Base-by-base conservation (phyloP, 2,329 filamentous ascomycete genomes). In the Nakataea oryzae region DNA sequence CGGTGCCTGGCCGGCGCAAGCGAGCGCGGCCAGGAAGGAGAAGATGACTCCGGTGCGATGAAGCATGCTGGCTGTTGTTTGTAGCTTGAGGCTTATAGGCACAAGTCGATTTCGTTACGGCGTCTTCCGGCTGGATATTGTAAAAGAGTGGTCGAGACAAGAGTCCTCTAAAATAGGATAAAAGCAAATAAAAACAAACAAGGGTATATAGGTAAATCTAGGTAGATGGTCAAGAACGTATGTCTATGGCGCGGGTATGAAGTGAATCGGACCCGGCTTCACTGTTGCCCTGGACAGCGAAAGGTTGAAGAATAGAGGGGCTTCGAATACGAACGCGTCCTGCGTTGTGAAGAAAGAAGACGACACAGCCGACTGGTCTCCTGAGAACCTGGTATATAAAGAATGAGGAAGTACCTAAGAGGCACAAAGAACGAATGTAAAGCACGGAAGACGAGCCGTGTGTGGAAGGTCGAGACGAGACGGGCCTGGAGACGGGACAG, bases 1-100 rank as follows among this genome's bases (percentile, higher is more conserved):
- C 13, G 73, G 68, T 12, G 66, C 63, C 66, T 73, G 73, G n/a
- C 29, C 30, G 59, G 75, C 76, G n/a, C 65, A 66, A 54, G 66
- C 69, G 21, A 73, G 56, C 26, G 71, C 63, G 11, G 65, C 64
- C 50, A 73, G 62, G 34, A 69, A 57, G 21, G 61, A 57, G 14
- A 60, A 47, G n/a, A 54, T n/a, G 47, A 47, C 21, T 27, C 34
- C 29, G 28, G 59, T 60, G 26, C 55, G 59, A 12, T 24, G 29
- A 13, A 55, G 47, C 41, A 60, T 60, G 26, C 13, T 60, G 26
- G 58, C 7, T 8, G 29, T 6, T 21, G 29, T 9, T 7, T 58
- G 41, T 41, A 47, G 9, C 17, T n/a, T 47, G 41, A 8, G 5
- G 41, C 7, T 8, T 47, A 8, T 14, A 47, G 41, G 21, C 21